Evolutionary conservation across 768 basidiomycete genomes (phyloP), one percentile per base, ranked within the genome.

Genomic region (Cubamyces lactineus): DNA sequence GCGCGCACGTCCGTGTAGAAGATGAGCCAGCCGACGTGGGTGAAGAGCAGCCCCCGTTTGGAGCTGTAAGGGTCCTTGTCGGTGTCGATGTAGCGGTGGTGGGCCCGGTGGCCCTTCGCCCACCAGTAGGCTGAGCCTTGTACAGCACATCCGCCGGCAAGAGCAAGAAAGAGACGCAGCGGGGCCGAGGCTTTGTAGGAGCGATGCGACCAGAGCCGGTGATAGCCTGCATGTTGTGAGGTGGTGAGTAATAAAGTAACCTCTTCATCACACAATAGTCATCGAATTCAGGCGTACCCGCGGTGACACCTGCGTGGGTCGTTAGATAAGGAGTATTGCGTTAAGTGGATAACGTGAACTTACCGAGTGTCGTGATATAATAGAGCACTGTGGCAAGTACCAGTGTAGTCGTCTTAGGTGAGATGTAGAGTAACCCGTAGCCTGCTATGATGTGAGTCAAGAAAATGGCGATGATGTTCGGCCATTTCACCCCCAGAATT

Each of bases 41-140:
- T 81, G 85, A 93, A 70, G 85, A 82, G 70, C 96, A 84, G 56
- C 95, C 95, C 69, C 89, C 87, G 75, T 11, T 94, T 89, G 7
- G 94, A 94, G 65, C 92, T 91, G 80, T 98, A 97, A 0, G 96
- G 95, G 77, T 97, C 95, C 65, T 97, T 89, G 57, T 94, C 92
- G 70, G 95, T 98, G 77, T 96, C 95, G 67, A 95, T 98, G 79
- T 97, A 96, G 45, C 95, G 86, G 72, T 97, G 96, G 75, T 97
- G 96, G 3, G 96, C 96, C 62, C 96, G 92, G 80, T 99, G 97
- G 50, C 96, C 96, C 53, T 96, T 86, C 21, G 89, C 89, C 97
- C 97, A 98, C 97, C 97, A 98, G 74, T 93, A 91, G 79, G 98
- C 96, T 21, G 96, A 97, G 11, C 96, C 96, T 72, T 99, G 86